These are phyloP conservation scores for Penicillium turbatum DNA, from an alignment of 495 filamentous ascomycete genomes.

Conservation along the genomic window DNA sequence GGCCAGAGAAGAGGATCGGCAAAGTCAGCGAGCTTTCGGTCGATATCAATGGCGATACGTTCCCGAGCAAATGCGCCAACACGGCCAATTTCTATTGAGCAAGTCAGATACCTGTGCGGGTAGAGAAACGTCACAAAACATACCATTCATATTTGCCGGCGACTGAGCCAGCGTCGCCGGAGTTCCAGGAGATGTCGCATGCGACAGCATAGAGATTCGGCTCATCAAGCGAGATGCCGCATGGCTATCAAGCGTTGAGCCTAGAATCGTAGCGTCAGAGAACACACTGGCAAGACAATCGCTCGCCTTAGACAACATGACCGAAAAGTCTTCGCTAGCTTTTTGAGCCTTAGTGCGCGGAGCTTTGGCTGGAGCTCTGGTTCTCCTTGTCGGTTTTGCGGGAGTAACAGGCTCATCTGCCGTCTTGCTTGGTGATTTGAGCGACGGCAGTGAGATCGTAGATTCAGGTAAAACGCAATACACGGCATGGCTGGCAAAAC, in stretches of 20 bases:
- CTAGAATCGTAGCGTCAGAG: conserved; percentile 35
- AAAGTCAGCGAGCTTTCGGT: conserved; percentile 39
- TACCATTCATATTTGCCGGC: conserved; percentile 46
- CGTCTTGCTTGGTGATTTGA: conserved; percentile 34
- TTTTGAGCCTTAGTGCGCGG: conserved; percentile 32
- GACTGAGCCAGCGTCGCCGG: conserved; percentile 31
- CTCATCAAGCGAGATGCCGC: conserved; percentile 43
- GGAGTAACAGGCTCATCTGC: conserved; percentile 17
- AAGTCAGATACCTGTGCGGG: conserved; percentile 8
- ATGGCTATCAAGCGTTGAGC: conserved; percentile 45
- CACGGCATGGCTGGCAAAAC: conserved; percentile 73
- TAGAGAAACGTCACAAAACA: background rate
- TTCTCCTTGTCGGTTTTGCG: conserved; percentile 24
- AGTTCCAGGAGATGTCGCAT: conserved; percentile 34
- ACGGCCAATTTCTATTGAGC: conserved; percentile 37
- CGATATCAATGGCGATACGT: conserved; percentile 40
- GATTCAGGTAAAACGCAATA: conserved; percentile 90
- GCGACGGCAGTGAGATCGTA: conserved; percentile 74
- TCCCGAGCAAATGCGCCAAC: conserved; percentile 45
- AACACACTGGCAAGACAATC: conserved; percentile 38
- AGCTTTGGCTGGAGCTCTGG: conserved; percentile 27
- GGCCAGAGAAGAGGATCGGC: conserved; percentile 43
- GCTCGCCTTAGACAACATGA: conserved; percentile 41
- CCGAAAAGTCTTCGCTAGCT: conserved; percentile 36
- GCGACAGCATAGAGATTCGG: conserved; percentile 44